Percentiles rank a stretch among this genome's conserved stretches.
These are phyloP conservation scores for Nephelium lappaceum DNA, from an alignment of 345 rosid species.

Conservation along the genomic window DNA sequence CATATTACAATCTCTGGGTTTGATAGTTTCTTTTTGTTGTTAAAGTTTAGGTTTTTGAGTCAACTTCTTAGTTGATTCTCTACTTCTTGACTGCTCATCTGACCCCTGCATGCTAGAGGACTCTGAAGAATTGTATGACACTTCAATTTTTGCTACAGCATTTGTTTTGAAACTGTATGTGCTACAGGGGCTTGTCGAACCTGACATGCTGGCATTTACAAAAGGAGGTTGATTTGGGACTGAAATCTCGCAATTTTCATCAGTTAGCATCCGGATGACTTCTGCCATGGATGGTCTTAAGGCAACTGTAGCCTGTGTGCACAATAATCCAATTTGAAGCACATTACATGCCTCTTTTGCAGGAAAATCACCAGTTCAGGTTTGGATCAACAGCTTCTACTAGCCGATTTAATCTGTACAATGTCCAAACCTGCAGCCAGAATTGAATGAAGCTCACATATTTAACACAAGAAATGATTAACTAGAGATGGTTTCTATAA, in stretches of 20 bases:
- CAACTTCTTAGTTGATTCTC: constrained; percentile 13
- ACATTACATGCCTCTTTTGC: constrained; percentile 31
- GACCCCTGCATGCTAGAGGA: constrained; percentile 35
- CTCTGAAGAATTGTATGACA: constrained; percentile 31
- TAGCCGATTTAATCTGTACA: constrained; percentile 40
- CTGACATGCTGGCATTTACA: constrained; percentile 29
- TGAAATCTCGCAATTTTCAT: constrained; percentile 27
- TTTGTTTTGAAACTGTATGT: constrained; percentile 35
- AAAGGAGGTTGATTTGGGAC: constrained; percentile 58
- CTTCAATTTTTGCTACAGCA: constrained; percentile 25
- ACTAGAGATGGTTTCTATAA: background rate
- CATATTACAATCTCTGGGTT: background rate
- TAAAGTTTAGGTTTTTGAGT: background rate
- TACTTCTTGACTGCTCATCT: constrained; percentile 25
- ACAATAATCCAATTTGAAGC: constrained; percentile 54
- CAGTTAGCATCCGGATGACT: constrained; percentile 41
- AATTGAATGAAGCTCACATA: background rate
- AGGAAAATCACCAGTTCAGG: constrained; percentile 31
- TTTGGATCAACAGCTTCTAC: constrained; percentile 38
- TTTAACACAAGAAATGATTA: background rate
- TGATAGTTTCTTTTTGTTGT: too few species aligned
- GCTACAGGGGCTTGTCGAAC: constrained; percentile 27
- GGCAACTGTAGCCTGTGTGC: constrained; percentile 49
- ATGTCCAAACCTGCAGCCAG: constrained; percentile 49
- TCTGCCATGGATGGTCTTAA: constrained; percentile 53